Base-by-base conservation (phyloP, 257 asterid genomes). In the Datura wrightii region DNA sequence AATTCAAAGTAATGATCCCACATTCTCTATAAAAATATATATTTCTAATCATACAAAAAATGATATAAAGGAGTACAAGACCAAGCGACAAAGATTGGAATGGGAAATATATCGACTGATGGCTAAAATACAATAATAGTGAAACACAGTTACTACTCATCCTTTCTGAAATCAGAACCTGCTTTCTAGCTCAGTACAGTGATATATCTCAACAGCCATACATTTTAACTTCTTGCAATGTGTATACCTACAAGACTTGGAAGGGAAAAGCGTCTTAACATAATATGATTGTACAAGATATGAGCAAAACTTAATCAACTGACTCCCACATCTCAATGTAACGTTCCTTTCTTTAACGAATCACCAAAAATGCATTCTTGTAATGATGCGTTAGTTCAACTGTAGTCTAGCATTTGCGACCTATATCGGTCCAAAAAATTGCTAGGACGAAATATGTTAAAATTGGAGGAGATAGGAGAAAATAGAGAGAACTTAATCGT, bases 101-200 rank as follows among this genome's bases (percentile, higher is more conserved):
- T 2, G 42, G 59, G 60, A 48, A 76, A 50, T 24, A 24, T 50
- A 50, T 76, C 62, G 9, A 76, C 62, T 52, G 46, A 31, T 76
- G 82, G n/a, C 44, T 52, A 76, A 76, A 76, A 76, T 76, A 76
- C 82, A 76, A 31, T 76, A 76, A 76, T 76, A 76, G 14, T 34
- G 63, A 52, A 52, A 48, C 63, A 50, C 82, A 76, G 31, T 50
- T 50, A 24, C 81, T 50, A 24, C 0, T 72, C 59, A 50, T 24
- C 58, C 62, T 76, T 50, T 50, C 62, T 76, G 82, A 50, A 31
- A 74, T 19, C 60, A 14, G 46, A 34, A 31, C 62, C 82, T 31
- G 82, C 62, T 60, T 19, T 60, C 37, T 60, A 56, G 63, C 67
- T 60, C 67, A 60, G 31, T 58, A 60, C 24, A 41, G 19, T 48